phyloP scores from a whole-genome alignment of 805 yeast genomes.

The Tetrapisispora pingtungensis region DNA sequence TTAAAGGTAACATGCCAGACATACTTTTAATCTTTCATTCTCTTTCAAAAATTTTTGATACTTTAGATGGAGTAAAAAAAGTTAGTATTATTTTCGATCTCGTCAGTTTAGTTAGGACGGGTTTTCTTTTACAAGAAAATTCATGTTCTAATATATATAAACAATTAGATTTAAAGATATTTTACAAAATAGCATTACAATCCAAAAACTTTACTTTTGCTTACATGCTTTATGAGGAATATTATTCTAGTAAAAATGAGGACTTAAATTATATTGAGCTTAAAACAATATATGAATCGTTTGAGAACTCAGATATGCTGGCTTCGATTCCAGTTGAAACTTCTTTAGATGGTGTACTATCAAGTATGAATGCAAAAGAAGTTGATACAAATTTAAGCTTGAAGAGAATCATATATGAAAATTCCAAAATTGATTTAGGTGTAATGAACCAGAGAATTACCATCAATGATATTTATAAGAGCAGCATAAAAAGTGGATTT shows the following conservation, averaged over 20 bases:
- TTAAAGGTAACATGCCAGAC: conserved; percentile 2
- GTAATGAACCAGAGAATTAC: conserved; percentile 5
- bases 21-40: background rate
- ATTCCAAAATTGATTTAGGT: conserved; percentile 46
- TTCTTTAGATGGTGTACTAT: conserved; percentile 42
- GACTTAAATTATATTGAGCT: conserved; percentile 10
- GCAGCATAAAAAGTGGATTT: conserved; percentile 41
- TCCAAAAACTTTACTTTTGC: conserved; percentile 25
- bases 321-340: conserved; percentile 57
- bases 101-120: conserved; percentile 22
- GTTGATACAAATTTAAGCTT: conserved; percentile 14
- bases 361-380: conserved; percentile 29
- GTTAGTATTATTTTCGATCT: conserved; percentile 15
- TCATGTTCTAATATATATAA: conserved; percentile 14
- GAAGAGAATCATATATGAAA: conserved; percentile 42
- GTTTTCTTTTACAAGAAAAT: conserved; percentile 10
- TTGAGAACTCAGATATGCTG: conserved; percentile 55
- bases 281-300: conserved; percentile 35
- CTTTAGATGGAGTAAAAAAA: conserved; percentile 4
- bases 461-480: conserved; percentile 16
- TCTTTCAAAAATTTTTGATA: background rate
- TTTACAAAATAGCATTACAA: conserved; percentile 9
- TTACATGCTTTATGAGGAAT: conserved; percentile 30
- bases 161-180: conserved; percentile 9
- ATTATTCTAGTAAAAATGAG: conserved; percentile 4